A percentile compares a stretch with the other conserved stretches of the same genome.
These are phyloP conservation scores for Neofusicoccum parvum DNA, from an alignment of 2,329 filamentous ascomycete species.

Conservation along the genomic window DNA sequence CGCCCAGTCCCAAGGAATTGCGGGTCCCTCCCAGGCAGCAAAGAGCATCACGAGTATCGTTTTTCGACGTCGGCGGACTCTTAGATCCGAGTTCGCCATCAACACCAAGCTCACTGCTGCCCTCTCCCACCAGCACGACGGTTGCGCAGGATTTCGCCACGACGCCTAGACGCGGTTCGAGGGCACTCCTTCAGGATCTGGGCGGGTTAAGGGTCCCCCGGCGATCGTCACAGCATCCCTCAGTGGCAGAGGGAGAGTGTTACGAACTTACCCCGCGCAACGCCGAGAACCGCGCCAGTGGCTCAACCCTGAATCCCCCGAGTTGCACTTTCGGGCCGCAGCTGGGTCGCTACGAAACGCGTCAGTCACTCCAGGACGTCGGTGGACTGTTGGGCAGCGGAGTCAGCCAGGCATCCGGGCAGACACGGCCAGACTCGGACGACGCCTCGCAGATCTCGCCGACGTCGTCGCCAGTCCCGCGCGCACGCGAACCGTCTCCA, in stretches of 20 bases:
- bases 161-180: slow-evolving; percentile 30
- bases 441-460: slow-evolving; percentile 1
- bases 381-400: not conserved
- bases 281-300: not conserved
- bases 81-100: slow-evolving; percentile 51
- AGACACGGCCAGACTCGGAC: not conserved
- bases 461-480: not conserved
- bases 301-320: not conserved
- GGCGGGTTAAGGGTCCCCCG: slow-evolving; percentile 29
- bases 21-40: slow-evolving; percentile 51
- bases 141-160: slow-evolving; percentile 46
- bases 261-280: slow-evolving; percentile 21
- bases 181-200: slow-evolving; percentile 34
- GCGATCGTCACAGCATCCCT: slow-evolving; percentile 11
- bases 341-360: slow-evolving; percentile 23
- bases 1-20: slow-evolving; percentile 43
- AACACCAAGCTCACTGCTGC: slow-evolving; percentile 18
- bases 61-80: slow-evolving; percentile 83
- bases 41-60: slow-evolving; percentile 77
- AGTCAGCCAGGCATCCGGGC: not conserved
- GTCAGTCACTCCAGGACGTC: slow-evolving; percentile 9
- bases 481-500: not conserved
- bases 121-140: slow-evolving; percentile 34
- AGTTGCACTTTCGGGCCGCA: not conserved
- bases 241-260: slow-evolving; percentile 13